Evolutionary conservation across 352 stramenopile species (phyloP), one percentile per base, ranked within the genome.

Genomic region (Thalassiosira livingstoniorum): DNA sequence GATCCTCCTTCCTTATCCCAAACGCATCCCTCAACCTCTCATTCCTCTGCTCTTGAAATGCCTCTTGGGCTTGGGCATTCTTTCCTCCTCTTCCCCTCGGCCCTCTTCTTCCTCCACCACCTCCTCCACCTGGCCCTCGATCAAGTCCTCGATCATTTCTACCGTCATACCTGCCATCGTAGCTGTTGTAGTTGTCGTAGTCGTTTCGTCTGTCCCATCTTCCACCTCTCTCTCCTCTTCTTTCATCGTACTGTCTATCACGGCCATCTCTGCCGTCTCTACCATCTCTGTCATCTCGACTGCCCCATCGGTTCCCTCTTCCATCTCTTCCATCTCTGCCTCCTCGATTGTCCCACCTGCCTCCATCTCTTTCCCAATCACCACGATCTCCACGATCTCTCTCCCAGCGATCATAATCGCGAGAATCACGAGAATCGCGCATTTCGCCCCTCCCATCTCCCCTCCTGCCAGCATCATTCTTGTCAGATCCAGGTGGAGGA

Each of bases 21-120:
- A 94, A 92, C 0, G 90, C 90, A 47, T 83, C 39, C 27, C 85
- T 77, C 29, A 94, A 74, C 21, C 80, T 77, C 57, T 88, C 76
- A 61, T 91, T 93, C n/a, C 91, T 77, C 73, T 85, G 47, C 34
- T 90, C 63, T 60, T 93, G 92, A 23, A 72, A 45, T 2, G 57
- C 32, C 35, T 66, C 54, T 58, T 87, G 70, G 23, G 86, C 67
- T 53, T 92, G 84, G 3, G 82, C 78, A 58, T 92, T 92, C 3
- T 78, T 92, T 13, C 76, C 78, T 35, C 80, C 82, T 13, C 35
- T 69, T 0, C 61, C 58, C 35, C 70, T 32, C 43, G n/a, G n/a
- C n/a, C n/a, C n/a, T 37, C 47, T n/a, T 45, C 21, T 32, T 78
- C 15, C 35, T 32, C 55, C 11, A 35, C 45, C 71, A 35, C 29